Evolutionary conservation across 179 eudicot genomes (phyloP).

Genomic region (Spergularia azorica): DNA sequence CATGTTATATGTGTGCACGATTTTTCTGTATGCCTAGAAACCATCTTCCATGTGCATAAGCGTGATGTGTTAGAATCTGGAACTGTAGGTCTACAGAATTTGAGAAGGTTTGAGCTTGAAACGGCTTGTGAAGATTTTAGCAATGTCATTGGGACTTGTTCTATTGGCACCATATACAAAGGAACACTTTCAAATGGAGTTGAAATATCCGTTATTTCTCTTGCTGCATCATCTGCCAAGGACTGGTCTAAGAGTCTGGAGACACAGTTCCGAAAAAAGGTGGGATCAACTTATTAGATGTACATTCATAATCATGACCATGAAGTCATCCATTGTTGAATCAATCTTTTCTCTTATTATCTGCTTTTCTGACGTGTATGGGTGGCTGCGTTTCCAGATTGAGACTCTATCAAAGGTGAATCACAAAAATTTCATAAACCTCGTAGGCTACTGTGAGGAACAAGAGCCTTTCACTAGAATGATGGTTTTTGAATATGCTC

Average conservation of each 20-base stretch:
- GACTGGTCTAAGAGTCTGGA: constrained; percentile 77
- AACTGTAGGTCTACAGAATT: constrained; percentile 66
- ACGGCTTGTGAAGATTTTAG: constrained; percentile 98
- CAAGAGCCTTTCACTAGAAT: constrained; percentile 76
- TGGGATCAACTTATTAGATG: constrained; percentile 11
- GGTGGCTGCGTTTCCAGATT: constrained; percentile 47
- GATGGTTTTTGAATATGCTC: constrained; percentile 93
- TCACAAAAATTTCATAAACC: constrained; percentile 85
- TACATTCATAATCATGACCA: background rate
- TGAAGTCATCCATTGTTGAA: constrained; percentile 1
- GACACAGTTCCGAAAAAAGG: constrained; percentile 74
- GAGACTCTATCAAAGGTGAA: constrained; percentile 68
- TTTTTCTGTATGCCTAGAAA: background rate
- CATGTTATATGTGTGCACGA: background rate
- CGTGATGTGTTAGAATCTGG: constrained; percentile 21
- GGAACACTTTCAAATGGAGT: constrained; percentile 87
- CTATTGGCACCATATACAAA: constrained; percentile 69
- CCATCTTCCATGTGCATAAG: background rate
- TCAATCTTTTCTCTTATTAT: background rate
- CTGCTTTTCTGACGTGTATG: background rate
- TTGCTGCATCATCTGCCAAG: constrained; percentile 49
- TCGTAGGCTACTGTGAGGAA: constrained; percentile 86
- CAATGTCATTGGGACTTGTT: constrained; percentile 68
- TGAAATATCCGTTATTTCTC: constrained; percentile 76
- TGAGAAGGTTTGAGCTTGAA: constrained; percentile 75